phyloP scores from a whole-genome alignment of 2,329 filamentous ascomycete genomes.

The Sclerotinia trifoliorum region DNA sequence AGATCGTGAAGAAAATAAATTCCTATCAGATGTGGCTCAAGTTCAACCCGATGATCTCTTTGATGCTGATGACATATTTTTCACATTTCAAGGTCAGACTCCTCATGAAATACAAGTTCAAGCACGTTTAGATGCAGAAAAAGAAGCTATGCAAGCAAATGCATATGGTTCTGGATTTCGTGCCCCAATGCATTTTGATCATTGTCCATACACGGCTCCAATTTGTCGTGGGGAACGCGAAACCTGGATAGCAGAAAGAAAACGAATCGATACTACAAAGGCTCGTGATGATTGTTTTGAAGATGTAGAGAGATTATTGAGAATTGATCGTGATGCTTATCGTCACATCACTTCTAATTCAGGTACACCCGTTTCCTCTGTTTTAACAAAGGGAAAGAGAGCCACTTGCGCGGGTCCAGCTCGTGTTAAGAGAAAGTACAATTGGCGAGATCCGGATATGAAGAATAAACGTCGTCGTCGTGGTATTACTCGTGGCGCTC shows the following conservation, averaged over 20 bases:
- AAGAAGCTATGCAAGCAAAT: neutral
- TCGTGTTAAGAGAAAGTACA: conserved; percentile 6
- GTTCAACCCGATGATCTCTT: conserved; percentile 2
- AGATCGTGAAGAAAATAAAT: neutral
- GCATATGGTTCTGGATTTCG: neutral
- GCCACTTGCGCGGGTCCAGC: neutral
- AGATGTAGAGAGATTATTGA: neutral
- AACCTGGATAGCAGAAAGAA: neutral
- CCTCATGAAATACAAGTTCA: neutral
- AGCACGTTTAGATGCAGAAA: neutral
- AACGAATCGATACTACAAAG: neutral
- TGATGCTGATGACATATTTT: conserved; percentile 3
- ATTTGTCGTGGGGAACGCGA: neutral
- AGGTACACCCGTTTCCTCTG: no score
- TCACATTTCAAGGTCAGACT: neutral
- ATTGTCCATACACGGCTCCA: neutral
- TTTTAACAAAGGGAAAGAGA: neutral
- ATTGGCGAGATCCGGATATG: neutral
- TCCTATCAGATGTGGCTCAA: neutral
- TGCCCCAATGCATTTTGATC: neutral
- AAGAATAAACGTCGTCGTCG: neutral
- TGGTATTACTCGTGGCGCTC: no score
- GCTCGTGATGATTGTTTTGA: neutral
- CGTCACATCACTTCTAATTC: no score
- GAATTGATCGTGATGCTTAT: neutral